A percentile compares a stretch with the other conserved stretches of the same genome.
Conservation (phyloP, 2,329 filamentous ascomycete genomes). For the Colletotrichum gloeosporioides region DNA sequence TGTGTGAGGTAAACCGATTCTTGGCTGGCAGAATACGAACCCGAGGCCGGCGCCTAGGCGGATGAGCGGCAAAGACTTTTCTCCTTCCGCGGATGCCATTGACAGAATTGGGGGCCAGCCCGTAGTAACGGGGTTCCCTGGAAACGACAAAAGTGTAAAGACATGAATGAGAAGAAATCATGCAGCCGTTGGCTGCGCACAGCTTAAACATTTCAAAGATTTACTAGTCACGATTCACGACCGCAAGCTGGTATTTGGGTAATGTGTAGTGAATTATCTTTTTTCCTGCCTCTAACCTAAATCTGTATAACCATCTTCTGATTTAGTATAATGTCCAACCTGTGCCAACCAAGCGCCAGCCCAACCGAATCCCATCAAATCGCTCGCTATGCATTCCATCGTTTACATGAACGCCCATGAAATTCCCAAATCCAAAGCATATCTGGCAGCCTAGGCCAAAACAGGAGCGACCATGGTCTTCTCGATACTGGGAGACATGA, state of each 20-base stretch:
- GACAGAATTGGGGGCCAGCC: background rate
- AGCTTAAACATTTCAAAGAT: background rate
- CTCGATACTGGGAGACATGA: constrained; percentile 36
- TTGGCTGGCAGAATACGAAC: background rate
- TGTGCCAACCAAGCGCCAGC: background rate
- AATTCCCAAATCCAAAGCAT: background rate
- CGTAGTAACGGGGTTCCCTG: background rate
- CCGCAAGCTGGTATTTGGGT: background rate
- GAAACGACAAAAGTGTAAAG: background rate
- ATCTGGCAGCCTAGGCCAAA: background rate
- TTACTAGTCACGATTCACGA: background rate
- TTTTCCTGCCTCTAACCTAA: background rate
- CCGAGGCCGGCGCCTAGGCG: background rate
- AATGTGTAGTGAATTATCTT: background rate
- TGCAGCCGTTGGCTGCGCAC: background rate
- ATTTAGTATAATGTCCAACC: background rate
- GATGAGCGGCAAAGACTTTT: background rate
- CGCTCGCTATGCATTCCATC: constrained; percentile 17
- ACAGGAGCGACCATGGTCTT: constrained; percentile 19
- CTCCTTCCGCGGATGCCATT: background rate
- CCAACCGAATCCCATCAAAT: background rate
- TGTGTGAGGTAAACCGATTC: background rate
- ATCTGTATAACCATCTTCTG: background rate
- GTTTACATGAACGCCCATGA: background rate
- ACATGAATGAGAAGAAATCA: background rate